phyloP scores from a whole-genome alignment of 148 eudicot genomes.

The Nyssa sinensis region DNA sequence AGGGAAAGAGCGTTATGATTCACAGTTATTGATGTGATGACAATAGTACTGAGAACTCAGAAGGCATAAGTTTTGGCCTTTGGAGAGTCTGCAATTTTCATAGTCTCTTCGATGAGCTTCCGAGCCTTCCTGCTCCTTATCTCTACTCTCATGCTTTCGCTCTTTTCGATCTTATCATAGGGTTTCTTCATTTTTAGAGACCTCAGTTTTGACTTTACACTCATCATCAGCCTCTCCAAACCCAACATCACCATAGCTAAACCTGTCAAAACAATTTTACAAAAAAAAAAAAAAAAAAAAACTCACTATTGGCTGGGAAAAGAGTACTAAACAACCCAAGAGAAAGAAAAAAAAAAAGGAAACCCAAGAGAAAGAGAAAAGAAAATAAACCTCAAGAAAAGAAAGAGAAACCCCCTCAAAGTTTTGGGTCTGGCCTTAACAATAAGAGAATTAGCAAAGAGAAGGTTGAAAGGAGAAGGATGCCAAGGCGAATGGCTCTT shows the following conservation, averaged over 20 bases:
- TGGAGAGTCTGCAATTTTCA: constrained; percentile 82
- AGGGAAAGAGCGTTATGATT: background rate
- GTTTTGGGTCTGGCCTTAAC: background rate
- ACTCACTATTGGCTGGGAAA: background rate
- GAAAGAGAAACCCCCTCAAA: no score
- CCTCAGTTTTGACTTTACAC: constrained; percentile 41
- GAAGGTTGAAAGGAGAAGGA: background rate
- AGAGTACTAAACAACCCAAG: background rate
- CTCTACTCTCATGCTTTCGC: constrained; percentile 93
- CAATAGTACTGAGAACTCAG: constrained; percentile 8
- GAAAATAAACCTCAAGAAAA: background rate
- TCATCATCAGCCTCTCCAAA: constrained; percentile 55
- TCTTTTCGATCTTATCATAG: constrained; percentile 75
- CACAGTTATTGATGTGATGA: no score
- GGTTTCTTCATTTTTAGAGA: constrained; percentile 29
- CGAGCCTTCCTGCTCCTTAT: constrained; percentile 76
- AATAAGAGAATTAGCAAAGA: background rate
- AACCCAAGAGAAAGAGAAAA: background rate
- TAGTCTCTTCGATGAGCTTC: constrained; percentile 66
- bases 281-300: background rate
- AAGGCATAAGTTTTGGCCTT: constrained; percentile 37
- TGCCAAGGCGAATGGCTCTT: background rate
- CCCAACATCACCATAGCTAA: constrained; percentile 50
- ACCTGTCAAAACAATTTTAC: background rate
- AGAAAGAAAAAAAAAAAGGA: background rate